A percentile compares a stretch with the other conserved stretches of the same genome.
Conservation (phyloP, 768 basidiomycete species). For the Cystofilobasidium ferigula region DNA sequence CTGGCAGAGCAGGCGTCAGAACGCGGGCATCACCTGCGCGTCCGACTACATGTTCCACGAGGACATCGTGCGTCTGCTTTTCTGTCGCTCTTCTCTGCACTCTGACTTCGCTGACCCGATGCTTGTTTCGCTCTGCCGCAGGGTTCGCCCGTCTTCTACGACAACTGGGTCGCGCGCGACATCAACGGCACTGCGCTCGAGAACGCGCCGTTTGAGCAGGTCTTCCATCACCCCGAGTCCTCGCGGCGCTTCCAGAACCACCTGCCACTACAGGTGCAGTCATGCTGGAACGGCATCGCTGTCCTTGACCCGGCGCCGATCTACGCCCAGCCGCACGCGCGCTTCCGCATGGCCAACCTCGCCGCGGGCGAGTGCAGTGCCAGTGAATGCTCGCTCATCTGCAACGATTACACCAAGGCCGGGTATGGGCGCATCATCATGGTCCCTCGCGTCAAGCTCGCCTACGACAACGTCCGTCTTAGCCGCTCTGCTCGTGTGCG, state of each 20-base stretch:
- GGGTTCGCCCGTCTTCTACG: conserved; percentile 85
- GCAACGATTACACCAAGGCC: conserved; percentile 43
- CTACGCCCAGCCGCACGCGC: conserved; percentile 78
- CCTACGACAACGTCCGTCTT: conserved; percentile 68
- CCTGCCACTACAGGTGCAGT: conserved; percentile 89
- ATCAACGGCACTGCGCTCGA: conserved; percentile 98
- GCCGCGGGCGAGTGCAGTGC: conserved; percentile 86
- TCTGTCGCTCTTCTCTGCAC: not conserved
- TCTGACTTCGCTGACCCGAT: not conserved
- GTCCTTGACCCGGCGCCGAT: conserved; percentile 91
- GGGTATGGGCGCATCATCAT: conserved; percentile 91
- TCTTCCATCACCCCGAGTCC: conserved; percentile 75
- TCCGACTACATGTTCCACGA: conserved; percentile 99
- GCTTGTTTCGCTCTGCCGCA: conserved; percentile 28
- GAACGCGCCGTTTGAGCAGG: conserved; percentile 88
- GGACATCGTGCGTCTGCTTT: conserved; percentile 57
- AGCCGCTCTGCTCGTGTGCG: not conserved
- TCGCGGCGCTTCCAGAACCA: conserved; percentile 77
- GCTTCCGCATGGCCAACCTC: conserved; percentile 89
- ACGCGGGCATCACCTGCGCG: conserved; percentile 96
- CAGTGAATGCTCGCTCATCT: conserved; percentile 88
- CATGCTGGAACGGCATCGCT: conserved; percentile 98
- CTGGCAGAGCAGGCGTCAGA: conserved; percentile 83
- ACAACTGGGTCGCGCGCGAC: conserved; percentile 82
- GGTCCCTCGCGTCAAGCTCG: conserved; percentile 92